Conservation (phyloP, 1,284 basidiomycete species). For the Termitomyces sp. region DNA sequence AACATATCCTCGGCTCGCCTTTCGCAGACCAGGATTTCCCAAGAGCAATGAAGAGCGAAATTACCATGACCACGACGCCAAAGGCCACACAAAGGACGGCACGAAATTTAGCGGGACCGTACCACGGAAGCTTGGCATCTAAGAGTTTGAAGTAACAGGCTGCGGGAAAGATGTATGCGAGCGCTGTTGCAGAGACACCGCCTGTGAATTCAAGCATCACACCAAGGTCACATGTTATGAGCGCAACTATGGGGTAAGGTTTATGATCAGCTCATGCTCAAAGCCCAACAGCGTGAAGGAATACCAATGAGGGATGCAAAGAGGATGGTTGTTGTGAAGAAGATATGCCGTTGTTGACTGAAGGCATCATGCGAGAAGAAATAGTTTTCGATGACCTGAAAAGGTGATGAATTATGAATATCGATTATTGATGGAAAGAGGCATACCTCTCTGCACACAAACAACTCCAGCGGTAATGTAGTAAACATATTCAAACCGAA, state of each 20-base stretch:
- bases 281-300: constrained; percentile 21
- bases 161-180: constrained; percentile 94
- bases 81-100: constrained; percentile 73
- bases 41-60: constrained; percentile 73
- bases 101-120: constrained; percentile 66
- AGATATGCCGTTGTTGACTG: constrained; percentile 78
- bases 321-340: constrained; percentile 87
- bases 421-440: background rate
- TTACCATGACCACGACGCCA: constrained; percentile 73
- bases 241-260: constrained; percentile 56
- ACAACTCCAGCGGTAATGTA: constrained; percentile 88
- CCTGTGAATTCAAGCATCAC: constrained; percentile 98
- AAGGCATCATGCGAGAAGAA: constrained; percentile 86
- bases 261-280: constrained; percentile 1
- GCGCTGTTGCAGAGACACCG: constrained; percentile 88
- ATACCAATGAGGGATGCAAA: constrained; percentile 79
- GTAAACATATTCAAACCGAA: constrained; percentile 99
- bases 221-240: constrained; percentile 94
- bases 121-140: constrained; percentile 55
- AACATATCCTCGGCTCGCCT: constrained; percentile 64
- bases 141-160: constrained; percentile 80
- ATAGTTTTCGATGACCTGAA: constrained; percentile 85
- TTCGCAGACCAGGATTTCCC: constrained; percentile 71
- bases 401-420: background rate
- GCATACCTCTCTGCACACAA: constrained; percentile 86